Evolutionary conservation across 2,329 filamentous ascomycete species (phyloP), one percentile per base, ranked within the genome.

Genomic region (Fusarium chlamydosporum): DNA sequence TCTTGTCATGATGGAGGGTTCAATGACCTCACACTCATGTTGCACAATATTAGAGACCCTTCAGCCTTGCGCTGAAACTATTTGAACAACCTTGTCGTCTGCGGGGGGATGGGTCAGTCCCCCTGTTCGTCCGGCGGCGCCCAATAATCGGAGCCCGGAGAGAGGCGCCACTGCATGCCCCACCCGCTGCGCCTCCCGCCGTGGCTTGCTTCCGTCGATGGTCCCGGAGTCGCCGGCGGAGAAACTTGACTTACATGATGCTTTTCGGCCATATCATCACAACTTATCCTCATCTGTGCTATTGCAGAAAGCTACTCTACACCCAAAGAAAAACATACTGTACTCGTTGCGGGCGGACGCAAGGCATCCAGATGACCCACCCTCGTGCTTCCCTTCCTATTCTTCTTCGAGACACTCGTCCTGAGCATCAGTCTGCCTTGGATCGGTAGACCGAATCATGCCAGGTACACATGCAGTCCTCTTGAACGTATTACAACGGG

Each of bases 171-270:
- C 72, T 65, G 43, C 60, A 68, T 62, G 67, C 31, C 65, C 67
- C 72, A 71, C 56, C 26, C 26, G 65, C 76, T 77, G 76, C 76
- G 75, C 75, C 76, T 76, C 73, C 71, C 55, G 62, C 65, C 66
- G 75, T 76, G 75, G 73, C 75, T 76, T 69, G 71, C 71, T 26
- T 56, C 71, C 58, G 61, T 68, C 63, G 48, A 55, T 66, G 42
- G 47, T 61, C 65, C 61, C 72, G 71, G 73, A 73, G 72, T 74
- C 67, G 71, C 74, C 74, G 73, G 71, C 65, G 71, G 67, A 72
- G 63, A 72, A 62, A 56, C 65, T 69, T 46, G 53, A 70, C 62
- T 48, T 53, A 62, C 61, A 57, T 41, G 48, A 66, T 41, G 38
- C 56, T 53, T 20, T 61, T 60, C 55, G 61, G 58, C 65, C 56